Base-by-base conservation (phyloP, 805 yeast genomes). In the Starmerella asiatica region DNA sequence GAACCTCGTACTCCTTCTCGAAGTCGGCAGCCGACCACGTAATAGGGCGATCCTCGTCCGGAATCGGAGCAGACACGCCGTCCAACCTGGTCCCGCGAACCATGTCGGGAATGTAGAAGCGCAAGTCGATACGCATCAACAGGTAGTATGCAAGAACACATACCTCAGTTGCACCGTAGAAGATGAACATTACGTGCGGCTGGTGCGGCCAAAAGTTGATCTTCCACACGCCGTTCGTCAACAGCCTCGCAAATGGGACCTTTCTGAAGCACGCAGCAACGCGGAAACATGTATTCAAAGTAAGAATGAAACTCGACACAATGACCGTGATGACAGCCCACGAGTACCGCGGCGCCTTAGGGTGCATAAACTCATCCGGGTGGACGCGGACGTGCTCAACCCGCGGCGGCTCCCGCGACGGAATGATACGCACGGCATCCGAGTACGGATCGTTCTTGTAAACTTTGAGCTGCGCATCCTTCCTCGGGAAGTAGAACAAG, bases 21-120 rank as follows among this genome's bases (percentile, higher is more conserved):
- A 16, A 12, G 15, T 29, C 34, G 21, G 12, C 38, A 34, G 17
- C 39, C 8, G 26, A 36, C 38, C 39, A 38, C 3, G 46, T 30
- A n/a, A 38, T 20, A 8, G 46, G 46, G 29, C 31, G 21, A 18
- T 39, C 43, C 19, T 35, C 40, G 5, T 36, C 9, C 18, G 29
- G 37, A 32, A 21, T 23, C 9, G 26, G 26, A 11, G 9, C 26
- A 23, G 21, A 28, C 3, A 38, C 42, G 14, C 17, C 37, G 38
- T 38, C 36, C 4, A 36, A 38, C n/a, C n/a, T n/a, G 4, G 36
- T 28, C 37, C 27, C 21, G 18, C 29, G 12, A 15, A 41, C 36
- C 38, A 57, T 59, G 56, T 79, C 86, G 15, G 91, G 88, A 58
- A 81, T 74, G 67, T 80, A 80, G 61, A 80, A 80, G 56, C 91